A percentile compares a stretch with the other conserved stretches of the same genome.
These are phyloP conservation scores for Globisporangium megalacanthum DNA, from an alignment of 352 stramenopile genomes.

Conservation along the genomic window DNA sequence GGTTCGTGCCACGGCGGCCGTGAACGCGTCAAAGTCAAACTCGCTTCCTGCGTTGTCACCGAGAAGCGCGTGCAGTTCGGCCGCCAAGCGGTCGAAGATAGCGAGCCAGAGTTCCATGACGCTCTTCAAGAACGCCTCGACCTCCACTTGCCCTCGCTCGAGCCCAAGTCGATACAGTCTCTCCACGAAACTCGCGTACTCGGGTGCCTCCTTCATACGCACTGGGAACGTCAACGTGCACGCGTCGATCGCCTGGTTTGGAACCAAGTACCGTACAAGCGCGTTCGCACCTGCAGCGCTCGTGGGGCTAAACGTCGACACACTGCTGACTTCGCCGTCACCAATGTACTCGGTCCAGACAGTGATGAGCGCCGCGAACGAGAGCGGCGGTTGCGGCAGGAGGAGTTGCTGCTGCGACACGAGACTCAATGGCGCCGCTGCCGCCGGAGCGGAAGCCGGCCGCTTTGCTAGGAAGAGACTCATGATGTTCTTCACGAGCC, in stretches of 20 bases:
- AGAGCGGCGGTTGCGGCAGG: slow-evolving; percentile 24
- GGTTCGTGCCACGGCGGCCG: slow-evolving; percentile 21
- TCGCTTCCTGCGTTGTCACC: slow-evolving; percentile 4
- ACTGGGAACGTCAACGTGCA: slow-evolving; percentile 36
- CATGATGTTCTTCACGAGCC: slow-evolving; percentile 38
- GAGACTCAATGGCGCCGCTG: not conserved
- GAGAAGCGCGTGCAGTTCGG: slow-evolving; percentile 21
- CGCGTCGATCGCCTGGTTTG: slow-evolving; percentile 30
- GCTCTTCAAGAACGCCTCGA: slow-evolving; percentile 34
- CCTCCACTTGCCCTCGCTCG: slow-evolving; percentile 33
- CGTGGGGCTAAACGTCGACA: no score
- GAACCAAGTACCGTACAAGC: slow-evolving; percentile 16
- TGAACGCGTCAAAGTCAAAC: slow-evolving; percentile 42
- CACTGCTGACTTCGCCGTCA: slow-evolving; percentile 32
- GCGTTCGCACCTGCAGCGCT: not conserved
- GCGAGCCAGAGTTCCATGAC: slow-evolving; percentile 40
- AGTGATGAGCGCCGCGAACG: slow-evolving; percentile 37
- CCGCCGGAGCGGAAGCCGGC: slow-evolving; percentile 11
- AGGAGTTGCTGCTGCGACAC: not conserved
- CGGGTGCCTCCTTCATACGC: slow-evolving; percentile 28
- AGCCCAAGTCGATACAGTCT: slow-evolving; percentile 31
- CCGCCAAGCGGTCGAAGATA: slow-evolving; percentile 27
- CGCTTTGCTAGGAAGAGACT: slow-evolving; percentile 16
- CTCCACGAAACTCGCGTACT: slow-evolving; percentile 31
- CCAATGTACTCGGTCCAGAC: slow-evolving; percentile 62